A percentile compares a stretch with the other conserved stretches of the same genome.
These are phyloP conservation scores for Parascedosporium putredinis DNA, from an alignment of 2,329 filamentous ascomycete genomes.

Conservation along the genomic window DNA sequence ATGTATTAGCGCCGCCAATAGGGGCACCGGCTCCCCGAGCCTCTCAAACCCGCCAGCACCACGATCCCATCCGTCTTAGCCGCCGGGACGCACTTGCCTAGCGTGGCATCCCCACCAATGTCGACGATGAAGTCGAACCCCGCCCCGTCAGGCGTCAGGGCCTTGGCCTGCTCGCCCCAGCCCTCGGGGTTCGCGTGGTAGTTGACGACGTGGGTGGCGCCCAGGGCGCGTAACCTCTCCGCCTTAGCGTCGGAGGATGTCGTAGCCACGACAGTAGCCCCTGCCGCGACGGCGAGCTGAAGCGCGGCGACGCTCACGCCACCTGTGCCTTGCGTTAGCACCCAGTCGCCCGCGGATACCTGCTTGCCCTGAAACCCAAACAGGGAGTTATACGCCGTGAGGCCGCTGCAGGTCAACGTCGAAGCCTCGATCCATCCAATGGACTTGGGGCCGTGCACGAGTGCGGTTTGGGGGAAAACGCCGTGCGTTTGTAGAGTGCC, in stretches of 20 bases:
- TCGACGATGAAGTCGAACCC: conserved; percentile 57
- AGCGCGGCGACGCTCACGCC: not conserved
- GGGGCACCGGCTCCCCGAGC: conserved; percentile 13
- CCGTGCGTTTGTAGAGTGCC: not conserved
- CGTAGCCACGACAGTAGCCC: not conserved
- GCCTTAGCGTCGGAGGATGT: not conserved
- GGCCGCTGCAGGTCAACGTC: not conserved
- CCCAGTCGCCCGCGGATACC: not conserved
- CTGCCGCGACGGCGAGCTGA: not conserved
- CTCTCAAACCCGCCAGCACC: conserved; percentile 17
- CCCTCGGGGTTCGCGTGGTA: conserved; percentile 32
- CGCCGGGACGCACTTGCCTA: conserved; percentile 43
- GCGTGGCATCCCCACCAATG: conserved; percentile 53
- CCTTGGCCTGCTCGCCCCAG: conserved; percentile 48
- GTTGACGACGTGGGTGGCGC: not conserved
- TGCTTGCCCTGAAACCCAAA: not conserved
- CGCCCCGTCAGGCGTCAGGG: conserved; percentile 29
- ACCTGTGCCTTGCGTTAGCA: not conserved
- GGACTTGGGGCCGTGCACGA: not conserved
- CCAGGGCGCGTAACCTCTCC: not conserved
- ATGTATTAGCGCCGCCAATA: conserved; percentile 16
- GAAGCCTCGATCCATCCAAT: not conserved
- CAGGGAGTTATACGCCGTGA: not conserved
- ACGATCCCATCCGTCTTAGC: conserved; percentile 27
- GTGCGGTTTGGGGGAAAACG: not conserved